phyloP scores from a whole-genome alignment of 257 asterid genomes.

The Ocimum tenuiflorum region DNA sequence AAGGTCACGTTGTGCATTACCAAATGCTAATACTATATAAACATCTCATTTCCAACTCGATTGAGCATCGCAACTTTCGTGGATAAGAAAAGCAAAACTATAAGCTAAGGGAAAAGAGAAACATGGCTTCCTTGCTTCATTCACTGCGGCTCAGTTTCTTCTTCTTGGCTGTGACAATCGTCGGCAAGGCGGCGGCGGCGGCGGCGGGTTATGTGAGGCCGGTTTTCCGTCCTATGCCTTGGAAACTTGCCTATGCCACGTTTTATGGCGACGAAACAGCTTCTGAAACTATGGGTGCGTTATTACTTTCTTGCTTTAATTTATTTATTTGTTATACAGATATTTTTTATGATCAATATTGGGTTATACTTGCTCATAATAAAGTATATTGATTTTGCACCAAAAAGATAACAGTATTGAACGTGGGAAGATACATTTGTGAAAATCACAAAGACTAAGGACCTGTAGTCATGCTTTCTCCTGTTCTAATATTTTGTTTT shows the following conservation, averaged over 20 bases:
- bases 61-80: constrained; percentile 5
- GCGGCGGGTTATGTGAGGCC: constrained; percentile 21
- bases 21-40: constrained; percentile 17
- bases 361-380: too few species aligned
- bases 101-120: neutral
- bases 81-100: neutral
- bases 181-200: constrained; percentile 2
- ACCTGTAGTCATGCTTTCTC: too few species aligned
- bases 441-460: too few species aligned
- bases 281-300: constrained; percentile 54
- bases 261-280: constrained; percentile 74
- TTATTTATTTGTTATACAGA: neutral
- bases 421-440: too few species aligned
- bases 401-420: too few species aligned
- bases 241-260: constrained; percentile 59
- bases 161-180: constrained; percentile 15
- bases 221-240: constrained; percentile 34
- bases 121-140: constrained; percentile 36
- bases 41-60: constrained; percentile 14
- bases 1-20: constrained; percentile 30
- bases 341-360: too few species aligned
- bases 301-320: neutral
- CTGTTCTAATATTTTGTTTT: too few species aligned
- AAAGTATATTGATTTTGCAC: too few species aligned
- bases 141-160: constrained; percentile 29